Evolutionary conservation across 768 basidiomycete species (phyloP).

Genomic region (Leccinum variicolor): DNA sequence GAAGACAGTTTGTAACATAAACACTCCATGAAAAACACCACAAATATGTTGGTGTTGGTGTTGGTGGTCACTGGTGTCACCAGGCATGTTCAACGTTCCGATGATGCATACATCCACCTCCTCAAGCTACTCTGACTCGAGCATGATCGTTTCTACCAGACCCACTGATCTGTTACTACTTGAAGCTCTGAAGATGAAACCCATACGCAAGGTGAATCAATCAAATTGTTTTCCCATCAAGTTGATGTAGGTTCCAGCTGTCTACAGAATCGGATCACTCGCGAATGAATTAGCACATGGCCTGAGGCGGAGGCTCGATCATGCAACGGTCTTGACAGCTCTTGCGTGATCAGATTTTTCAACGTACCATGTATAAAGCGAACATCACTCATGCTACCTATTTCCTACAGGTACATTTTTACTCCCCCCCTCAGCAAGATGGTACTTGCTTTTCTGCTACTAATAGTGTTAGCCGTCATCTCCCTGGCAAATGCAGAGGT

Average conservation of each 20-base stretch:
- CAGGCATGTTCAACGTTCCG: not conserved
- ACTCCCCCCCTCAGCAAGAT: conserved; percentile 3
- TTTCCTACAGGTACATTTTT: not conserved
- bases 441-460: conserved; percentile 5
- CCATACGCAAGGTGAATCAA: not conserved
- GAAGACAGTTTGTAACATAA: not conserved
- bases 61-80: not conserved
- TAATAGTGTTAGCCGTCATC: conserved; percentile 9
- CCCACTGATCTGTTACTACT: not conserved
- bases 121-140: not conserved
- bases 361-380: not conserved
- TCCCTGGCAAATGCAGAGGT: conserved; percentile 20
- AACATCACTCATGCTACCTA: not conserved
- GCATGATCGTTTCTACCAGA: not conserved
- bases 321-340: not conserved
- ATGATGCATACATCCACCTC: not conserved
- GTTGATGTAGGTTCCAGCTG: not conserved
- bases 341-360: not conserved
- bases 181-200: not conserved
- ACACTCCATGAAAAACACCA: not conserved
- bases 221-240: not conserved
- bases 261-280: not conserved
- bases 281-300: not conserved
- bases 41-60: not conserved
- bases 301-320: not conserved